These are phyloP conservation scores for Martensiomyces pterosporus DNA, from an alignment of 192 early-diverging fungal genomes.

Conservation along the genomic window DNA sequence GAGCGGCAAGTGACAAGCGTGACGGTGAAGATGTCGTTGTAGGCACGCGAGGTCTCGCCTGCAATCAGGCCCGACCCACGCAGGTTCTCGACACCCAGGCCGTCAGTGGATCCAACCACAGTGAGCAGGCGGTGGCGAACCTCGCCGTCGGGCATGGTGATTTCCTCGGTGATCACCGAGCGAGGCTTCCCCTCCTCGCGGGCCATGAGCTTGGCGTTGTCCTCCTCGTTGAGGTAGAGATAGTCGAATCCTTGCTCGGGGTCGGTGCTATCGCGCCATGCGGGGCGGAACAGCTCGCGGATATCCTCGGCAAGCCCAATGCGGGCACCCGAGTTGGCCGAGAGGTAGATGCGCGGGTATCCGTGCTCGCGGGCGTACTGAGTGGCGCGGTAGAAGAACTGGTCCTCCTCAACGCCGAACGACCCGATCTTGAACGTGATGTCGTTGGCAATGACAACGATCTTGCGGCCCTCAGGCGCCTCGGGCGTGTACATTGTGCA, in stretches of 20 bases:
- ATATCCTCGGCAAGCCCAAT: slow-evolving; percentile 97
- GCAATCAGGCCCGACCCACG: slow-evolving; percentile 96
- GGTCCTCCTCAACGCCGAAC: slow-evolving; percentile 92
- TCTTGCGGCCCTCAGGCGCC: slow-evolving; percentile 79
- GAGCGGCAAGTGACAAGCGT: slow-evolving; percentile 97
- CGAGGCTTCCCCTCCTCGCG: slow-evolving; percentile 56
- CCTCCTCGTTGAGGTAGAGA: slow-evolving; percentile 78
- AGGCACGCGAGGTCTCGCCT: slow-evolving; percentile 90
- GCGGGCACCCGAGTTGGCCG: slow-evolving; percentile 97
- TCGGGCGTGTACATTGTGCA: slow-evolving; percentile 88
- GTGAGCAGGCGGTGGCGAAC: slow-evolving; percentile 76
- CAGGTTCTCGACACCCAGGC: slow-evolving; percentile 96
- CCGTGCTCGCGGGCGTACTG: slow-evolving; percentile 82
- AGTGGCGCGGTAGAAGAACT: slow-evolving; percentile 89
- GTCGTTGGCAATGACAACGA: slow-evolving; percentile 97
- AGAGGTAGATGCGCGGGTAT: slow-evolving; percentile 89
- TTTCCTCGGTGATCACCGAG: slow-evolving; percentile 66
- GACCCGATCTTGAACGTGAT: slow-evolving; percentile 97
- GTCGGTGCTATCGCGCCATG: slow-evolving; percentile 79
- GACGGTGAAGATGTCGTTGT: slow-evolving; percentile 96
- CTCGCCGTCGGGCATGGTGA: slow-evolving; percentile 65
- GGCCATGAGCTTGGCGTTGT: slow-evolving; percentile 61
- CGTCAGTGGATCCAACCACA: slow-evolving; percentile 82
- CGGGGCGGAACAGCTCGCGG: slow-evolving; percentile 75
- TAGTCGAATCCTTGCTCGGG: slow-evolving; percentile 90